Conservation (phyloP, 805 yeast genomes). For the Saccharomycopsis olivae region DNA sequence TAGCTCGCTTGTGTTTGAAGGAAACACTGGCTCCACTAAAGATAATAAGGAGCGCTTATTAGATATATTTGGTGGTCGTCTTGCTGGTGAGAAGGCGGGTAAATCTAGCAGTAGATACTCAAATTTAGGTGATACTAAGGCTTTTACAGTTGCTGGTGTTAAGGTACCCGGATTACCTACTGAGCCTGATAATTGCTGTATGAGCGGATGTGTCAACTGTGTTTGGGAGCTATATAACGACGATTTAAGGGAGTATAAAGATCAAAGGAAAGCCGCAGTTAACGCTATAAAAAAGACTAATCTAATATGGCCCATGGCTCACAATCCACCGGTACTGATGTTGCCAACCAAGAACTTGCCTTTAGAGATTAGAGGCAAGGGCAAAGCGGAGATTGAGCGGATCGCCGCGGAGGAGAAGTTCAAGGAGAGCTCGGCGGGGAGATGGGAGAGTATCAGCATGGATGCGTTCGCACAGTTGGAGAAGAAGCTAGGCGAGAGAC, state of each 20-base stretch:
- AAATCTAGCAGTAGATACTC: conserved; percentile 20
- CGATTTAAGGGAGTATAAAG: conserved; percentile 77
- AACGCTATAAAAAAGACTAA: conserved; percentile 30
- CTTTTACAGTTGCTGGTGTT: conserved; percentile 44
- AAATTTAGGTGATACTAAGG: conserved; percentile 17
- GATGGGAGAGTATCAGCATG: conserved; percentile 62
- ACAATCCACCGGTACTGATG: conserved; percentile 43
- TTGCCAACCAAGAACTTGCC: conserved; percentile 36
- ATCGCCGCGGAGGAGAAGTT: conserved; percentile 27
- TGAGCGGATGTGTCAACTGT: conserved; percentile 95
- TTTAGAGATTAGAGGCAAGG: conserved; percentile 23
- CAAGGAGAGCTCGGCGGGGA: conserved; percentile 24
- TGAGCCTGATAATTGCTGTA: conserved; percentile 94
- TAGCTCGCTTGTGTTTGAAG: conserved; percentile 23
- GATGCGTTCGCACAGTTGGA: conserved; percentile 81
- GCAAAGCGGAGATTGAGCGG: conserved; percentile 21
- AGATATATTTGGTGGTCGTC: conserved; percentile 44
- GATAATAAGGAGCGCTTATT: conserved; percentile 38
- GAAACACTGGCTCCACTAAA: conserved; percentile 24
- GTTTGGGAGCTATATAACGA: conserved; percentile 93
- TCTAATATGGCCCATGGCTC: conserved; percentile 53
- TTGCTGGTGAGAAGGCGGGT: conserved; percentile 35
- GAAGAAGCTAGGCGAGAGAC: too few species aligned
- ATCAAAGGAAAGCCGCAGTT: conserved; percentile 48
- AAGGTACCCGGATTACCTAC: conserved; percentile 66